phyloP scores from a whole-genome alignment of 73 alveolate genomes.

The Paramecium biaurelia region DNA sequence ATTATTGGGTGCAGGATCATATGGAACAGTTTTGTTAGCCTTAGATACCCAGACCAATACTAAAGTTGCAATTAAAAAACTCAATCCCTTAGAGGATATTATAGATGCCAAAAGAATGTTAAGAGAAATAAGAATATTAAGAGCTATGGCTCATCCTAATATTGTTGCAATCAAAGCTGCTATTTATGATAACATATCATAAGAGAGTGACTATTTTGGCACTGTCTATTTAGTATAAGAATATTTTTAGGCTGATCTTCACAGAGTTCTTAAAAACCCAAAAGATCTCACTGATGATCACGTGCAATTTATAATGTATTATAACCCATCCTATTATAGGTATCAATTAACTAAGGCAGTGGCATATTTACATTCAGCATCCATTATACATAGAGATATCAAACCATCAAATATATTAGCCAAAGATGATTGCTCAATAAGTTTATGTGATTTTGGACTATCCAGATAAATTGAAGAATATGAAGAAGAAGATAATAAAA shows the following conservation, averaged over 20 bases:
- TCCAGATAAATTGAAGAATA: constrained; percentile 58
- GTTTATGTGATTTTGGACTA: constrained; percentile 64
- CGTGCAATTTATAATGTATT: constrained; percentile 53
- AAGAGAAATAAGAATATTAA: constrained; percentile 82
- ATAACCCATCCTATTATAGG: not conserved
- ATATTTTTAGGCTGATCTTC: constrained; percentile 89
- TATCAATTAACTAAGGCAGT: constrained; percentile 49
- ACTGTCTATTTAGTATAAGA: constrained; percentile 88
- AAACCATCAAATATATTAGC: constrained; percentile 65
- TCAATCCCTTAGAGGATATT: constrained; percentile 82
- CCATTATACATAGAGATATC: constrained; percentile 61
- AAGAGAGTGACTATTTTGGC: constrained; percentile 67
- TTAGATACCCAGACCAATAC: constrained; percentile 70
- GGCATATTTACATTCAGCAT: constrained; percentile 60
- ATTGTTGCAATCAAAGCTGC: constrained; percentile 73
- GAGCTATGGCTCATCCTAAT: constrained; percentile 82
- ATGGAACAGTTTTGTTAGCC: constrained; percentile 91
- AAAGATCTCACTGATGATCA: constrained; percentile 59
- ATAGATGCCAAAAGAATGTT: constrained; percentile 88
- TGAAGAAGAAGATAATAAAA: constrained; percentile 50
- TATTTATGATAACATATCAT: constrained; percentile 34
- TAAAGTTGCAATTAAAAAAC: constrained; percentile 92
- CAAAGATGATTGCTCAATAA: constrained; percentile 56
- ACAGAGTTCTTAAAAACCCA: constrained; percentile 71
- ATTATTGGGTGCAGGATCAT: constrained; percentile 84